Evolutionary conservation across 2,329 filamentous ascomycete species (phyloP), one percentile per base, ranked within the genome.

Genomic region (Coniochaeta sp.): DNA sequence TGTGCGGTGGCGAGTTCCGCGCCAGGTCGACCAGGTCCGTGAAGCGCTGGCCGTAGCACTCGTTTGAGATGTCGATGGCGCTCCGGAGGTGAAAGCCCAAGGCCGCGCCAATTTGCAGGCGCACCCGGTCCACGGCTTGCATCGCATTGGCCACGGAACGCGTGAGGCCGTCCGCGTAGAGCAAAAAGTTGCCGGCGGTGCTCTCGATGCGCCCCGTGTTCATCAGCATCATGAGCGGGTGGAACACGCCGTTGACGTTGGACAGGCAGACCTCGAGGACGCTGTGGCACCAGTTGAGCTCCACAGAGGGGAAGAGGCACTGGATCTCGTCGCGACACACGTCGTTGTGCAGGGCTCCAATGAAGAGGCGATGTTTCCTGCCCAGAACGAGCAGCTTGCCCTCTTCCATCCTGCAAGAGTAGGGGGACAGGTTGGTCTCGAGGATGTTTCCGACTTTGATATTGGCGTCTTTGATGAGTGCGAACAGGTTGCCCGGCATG

Each of bases 221-320:
- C 58, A 63, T 57, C 9, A 63, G 49, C 55, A 62, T 57, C 58
- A 61, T 60, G 14, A 60, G 51, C 3, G 60, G 59, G 52, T 63
- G 61, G 26, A 63, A 61, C 7, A 61, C 59, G 13, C 60, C 60
- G 52, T 63, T 63, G 53, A 63, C 53, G 51, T 63, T 63, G 38
- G 51, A 50, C 27, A 63, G 45, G 45, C 54, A 58, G n/a, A 60
- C 61, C 51, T 63, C 60, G 20, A 63, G 46, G 32, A 60, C 52
- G 49, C 54, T 63, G 51, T 52, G 55, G 50, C 61, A 63, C 61
- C 61, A 63, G 24, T 53, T 42, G 4, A 63, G 53, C 32, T 57
- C 42, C 42, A 59, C 47, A 12, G 24, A 26, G 1, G 60, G 58
- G 45, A 61, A 59, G 8, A 59, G 48, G 9, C 51, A 42, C 13